Evolutionary conservation across 2,329 filamentous ascomycete genomes (phyloP).

Genomic region (Penicillium sp.): DNA sequence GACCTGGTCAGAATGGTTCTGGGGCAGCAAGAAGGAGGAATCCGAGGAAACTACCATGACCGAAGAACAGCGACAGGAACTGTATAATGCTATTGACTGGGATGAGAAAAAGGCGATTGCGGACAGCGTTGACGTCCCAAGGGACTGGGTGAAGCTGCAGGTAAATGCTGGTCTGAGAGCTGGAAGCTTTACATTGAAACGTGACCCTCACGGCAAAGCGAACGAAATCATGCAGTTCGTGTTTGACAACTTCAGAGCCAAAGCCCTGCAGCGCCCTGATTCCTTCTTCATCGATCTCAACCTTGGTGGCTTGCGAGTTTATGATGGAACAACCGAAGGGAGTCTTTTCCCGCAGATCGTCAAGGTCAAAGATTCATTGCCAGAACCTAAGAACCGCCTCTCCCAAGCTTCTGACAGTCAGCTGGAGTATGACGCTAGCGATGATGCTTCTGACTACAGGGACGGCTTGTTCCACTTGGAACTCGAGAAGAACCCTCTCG

Average conservation of each 20-base stretch:
- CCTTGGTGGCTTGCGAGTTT: constrained; percentile 83
- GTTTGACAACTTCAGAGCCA: constrained; percentile 90
- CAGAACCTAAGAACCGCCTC: constrained; percentile 42
- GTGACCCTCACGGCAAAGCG: constrained; percentile 64
- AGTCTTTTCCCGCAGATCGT: constrained; percentile 93
- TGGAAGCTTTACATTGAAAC: constrained; percentile 87
- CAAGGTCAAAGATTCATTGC: constrained; percentile 77
- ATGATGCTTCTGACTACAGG: constrained; percentile 41
- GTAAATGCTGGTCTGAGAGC: constrained; percentile 87
- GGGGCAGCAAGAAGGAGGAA: constrained; percentile 68
- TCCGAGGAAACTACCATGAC: constrained; percentile 79
- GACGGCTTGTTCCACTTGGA: constrained; percentile 88
- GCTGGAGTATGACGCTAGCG: too few relatives aligned
- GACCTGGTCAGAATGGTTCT: constrained; percentile 85
- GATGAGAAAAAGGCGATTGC: constrained; percentile 87
- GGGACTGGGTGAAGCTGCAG: constrained; percentile 86
- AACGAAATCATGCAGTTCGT: constrained; percentile 80
- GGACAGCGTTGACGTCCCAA: constrained; percentile 78
- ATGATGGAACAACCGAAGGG: constrained; percentile 86
- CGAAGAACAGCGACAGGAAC: constrained; percentile 87
- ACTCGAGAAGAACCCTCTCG: constrained; percentile 89
- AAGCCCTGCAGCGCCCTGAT: constrained; percentile 79
- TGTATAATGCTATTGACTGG: constrained; percentile 97
- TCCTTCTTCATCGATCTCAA: constrained; percentile 82
- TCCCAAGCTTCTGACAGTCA: too few relatives aligned